These are phyloP conservation scores for Pichia thaimueangensis DNA, from an alignment of 805 yeast genomes.

Conservation along the genomic window DNA sequence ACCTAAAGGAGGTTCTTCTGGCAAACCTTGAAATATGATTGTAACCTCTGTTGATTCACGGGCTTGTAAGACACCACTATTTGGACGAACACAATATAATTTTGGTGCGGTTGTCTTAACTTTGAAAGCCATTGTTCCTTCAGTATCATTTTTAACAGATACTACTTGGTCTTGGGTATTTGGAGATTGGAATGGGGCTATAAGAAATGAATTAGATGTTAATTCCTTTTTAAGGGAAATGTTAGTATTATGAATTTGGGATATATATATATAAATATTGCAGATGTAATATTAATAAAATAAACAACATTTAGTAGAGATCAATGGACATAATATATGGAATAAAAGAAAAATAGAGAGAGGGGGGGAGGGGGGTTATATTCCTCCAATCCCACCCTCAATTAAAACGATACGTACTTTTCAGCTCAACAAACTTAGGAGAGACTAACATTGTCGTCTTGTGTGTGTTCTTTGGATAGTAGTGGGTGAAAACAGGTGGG, in stretches of 20 bases:
- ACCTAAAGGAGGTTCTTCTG: slow-evolving; percentile 66
- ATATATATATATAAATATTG: too few relatives aligned
- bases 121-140: slow-evolving; percentile 72
- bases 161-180: slow-evolving; percentile 62
- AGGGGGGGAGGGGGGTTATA: neutral
- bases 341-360: too few relatives aligned
- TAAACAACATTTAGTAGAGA: too few relatives aligned
- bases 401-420: slow-evolving; percentile 47
- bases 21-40: slow-evolving; percentile 78
- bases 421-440: slow-evolving; percentile 69
- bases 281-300: too few relatives aligned
- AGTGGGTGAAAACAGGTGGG: too few relatives aligned
- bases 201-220: neutral
- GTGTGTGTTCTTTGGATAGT: too few relatives aligned
- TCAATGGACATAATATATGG: neutral
- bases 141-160: slow-evolving; percentile 47
- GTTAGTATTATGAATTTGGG: too few relatives aligned
- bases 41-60: slow-evolving; percentile 68
- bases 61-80: slow-evolving; percentile 74
- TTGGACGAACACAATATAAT: slow-evolving; percentile 91
- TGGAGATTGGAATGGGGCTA: slow-evolving; percentile 77
- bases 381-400: neutral
- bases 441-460: slow-evolving; percentile 56
- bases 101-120: slow-evolving; percentile 98
- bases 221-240: too few relatives aligned